Evolutionary conservation across 2,329 filamentous ascomycete genomes (phyloP), one percentile per base, ranked within the genome.

Genomic region (Beauveria pseudobassiana): DNA sequence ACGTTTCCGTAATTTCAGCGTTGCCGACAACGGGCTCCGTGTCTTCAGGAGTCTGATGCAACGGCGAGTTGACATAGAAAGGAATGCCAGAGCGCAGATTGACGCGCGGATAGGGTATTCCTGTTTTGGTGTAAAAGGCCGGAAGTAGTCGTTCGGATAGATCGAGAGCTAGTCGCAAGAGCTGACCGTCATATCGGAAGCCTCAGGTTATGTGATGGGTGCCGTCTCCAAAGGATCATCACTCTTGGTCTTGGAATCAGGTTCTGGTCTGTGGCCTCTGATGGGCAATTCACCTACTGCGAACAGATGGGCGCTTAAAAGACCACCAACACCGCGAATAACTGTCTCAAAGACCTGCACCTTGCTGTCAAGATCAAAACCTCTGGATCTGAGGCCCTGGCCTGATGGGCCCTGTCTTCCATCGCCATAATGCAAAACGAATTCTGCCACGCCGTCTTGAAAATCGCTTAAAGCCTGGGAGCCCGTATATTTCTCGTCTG

Each of bases 341-440:
- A 96, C 93, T 0, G 93, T 98, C 78, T 99, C 95, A 70, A 99
- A 99, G 45, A 99, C 91, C 76, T 99, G 93, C 2, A 99, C 95
- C 75, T 98, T 99, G 77, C 93, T 96, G 75, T 99, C 93, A 46
- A 96, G 79, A 73, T 99, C 91, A 69, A 99, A 99, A 0, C 92
- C 95, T 60, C 86, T 83, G 3, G 87, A 87, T 65, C 91, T 82
- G 62, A 82, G 79, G 3, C 93, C 93, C 69, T 84, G 81, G 7
- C 90, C 91, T 5, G 81, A 80, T 16, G 83, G 79, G 3, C 89
- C 88, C 9, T 80, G 75, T 34, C 86, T 86, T 1, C 93, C 93
- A 74, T 97, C 93, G 4, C 93, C 93, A 73, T 97, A 98, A 67
- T 95, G 80, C 65, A 85, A 79, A 3, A 97, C 88, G 67, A 98